Percentiles rank a stretch among this genome's conserved stretches.
Evolutionary conservation across 176 grass and related monocot species (phyloP).

Genomic region (Lolium multiflorum): DNA sequence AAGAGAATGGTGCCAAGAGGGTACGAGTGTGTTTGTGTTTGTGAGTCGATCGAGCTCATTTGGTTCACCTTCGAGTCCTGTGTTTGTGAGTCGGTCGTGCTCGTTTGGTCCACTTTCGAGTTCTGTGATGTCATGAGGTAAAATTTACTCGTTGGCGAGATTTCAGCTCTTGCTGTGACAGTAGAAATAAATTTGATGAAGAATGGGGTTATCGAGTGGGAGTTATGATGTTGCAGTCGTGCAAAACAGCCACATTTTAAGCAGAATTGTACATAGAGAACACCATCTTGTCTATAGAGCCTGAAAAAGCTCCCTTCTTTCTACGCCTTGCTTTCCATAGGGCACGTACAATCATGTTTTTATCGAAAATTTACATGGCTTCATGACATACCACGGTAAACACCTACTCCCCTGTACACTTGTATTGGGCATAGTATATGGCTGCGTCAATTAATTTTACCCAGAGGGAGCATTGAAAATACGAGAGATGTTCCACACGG

Average conservation of each 20-base stretch:
- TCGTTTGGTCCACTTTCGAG: neutral
- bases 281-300: no score
- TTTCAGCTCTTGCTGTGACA: neutral
- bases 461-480: no score
- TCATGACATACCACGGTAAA: neutral
- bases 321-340: no score
- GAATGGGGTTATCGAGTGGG: neutral
- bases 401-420: no score
- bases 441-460: no score
- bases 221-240: neutral
- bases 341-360: no score
- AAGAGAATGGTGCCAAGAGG: neutral
- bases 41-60: neutral
- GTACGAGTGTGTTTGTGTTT: neutral
- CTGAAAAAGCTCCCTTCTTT: no score
- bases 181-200: neutral
- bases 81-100: neutral
- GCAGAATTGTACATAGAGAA: no score
- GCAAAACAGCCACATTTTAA: no score
- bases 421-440: no score
- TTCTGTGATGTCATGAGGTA: neutral
- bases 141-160: neutral
- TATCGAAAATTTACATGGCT: neutral
- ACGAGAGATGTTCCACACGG: no score
- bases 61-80: neutral